Base-by-base conservation (phyloP, 208 protist genomes). In the Leishmania tropica region DNA sequence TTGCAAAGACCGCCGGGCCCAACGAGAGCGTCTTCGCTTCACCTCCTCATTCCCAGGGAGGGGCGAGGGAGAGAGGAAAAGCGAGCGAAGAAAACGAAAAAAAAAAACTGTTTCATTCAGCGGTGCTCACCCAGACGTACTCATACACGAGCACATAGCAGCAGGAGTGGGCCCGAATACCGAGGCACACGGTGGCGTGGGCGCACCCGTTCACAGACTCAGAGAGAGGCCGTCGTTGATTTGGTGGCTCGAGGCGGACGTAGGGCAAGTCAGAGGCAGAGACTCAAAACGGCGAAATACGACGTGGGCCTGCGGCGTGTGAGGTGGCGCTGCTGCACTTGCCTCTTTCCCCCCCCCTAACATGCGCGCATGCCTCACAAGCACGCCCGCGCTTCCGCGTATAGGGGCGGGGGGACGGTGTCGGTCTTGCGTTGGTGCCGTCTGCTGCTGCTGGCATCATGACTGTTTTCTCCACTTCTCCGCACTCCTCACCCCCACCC, bases 381-480 rank as follows among this genome's bases (percentile, higher is more conserved):
- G 2, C 67, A 40, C 11, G 67, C 67, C 21, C 19, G 67, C 24
- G 67, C 37, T 40, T 45, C 37, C 42, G 37, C 35, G 67, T 7
- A 72, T 54, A 15, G 48, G 48, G 48, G 35, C 3, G 11, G 67
- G 6, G 10, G 67, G 67, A 10, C 6, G 35, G 15, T 21, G 17
- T 7, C 40, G 3, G 3, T n/a, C 21, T 19, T 45, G 67, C 67
- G 19, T 21, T 72, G 67, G 67, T 42, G 73, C 60, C 21, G 1
- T 53, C 53, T 11, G 73, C 35, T 76, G 73, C 31, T 76, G 15
- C 73, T 76, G 35, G n/a, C 35, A 70, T 70, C 28, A 70, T 45
- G 35, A 5, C 13, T 35, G 64, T n/a, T 42, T 13, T 70, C 10
- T 37, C 45, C 64, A 70, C 35, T 54, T n/a, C 15, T 51, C 51